Evolutionary conservation across 257 asterid species (phyloP).

Genomic region (Primulina eburnea): DNA sequence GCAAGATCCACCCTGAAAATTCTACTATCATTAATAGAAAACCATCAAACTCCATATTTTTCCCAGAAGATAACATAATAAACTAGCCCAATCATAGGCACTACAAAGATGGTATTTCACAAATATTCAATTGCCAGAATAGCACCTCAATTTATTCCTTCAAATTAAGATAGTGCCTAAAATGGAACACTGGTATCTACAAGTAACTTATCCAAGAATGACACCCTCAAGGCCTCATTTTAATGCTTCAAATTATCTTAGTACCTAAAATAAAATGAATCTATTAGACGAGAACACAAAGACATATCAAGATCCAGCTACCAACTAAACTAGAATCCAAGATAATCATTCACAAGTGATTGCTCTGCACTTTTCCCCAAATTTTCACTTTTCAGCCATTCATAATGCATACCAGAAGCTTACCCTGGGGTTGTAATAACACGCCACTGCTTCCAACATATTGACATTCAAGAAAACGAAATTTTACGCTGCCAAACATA

Average conservation of each 20-base stretch:
- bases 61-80: background rate
- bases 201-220: background rate
- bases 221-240: too few relatives aligned
- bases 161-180: background rate
- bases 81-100: background rate
- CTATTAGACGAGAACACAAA: background rate
- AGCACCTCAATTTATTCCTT: background rate
- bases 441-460: conserved; percentile 45
- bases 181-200: background rate
- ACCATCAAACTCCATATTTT: background rate
- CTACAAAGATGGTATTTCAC: background rate
- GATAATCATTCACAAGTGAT: background rate
- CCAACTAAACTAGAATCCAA: background rate
- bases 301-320: conserved; percentile 4
- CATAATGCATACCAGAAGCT: conserved; percentile 8
- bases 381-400: background rate
- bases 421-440: conserved; percentile 39
- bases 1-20: background rate
- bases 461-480: conserved; percentile 33
- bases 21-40: background rate
- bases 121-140: background rate
- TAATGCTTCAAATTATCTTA: background rate
- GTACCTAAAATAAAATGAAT: background rate
- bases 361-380: background rate
- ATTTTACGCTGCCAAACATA: conserved; percentile 9